phyloP scores from a whole-genome alignment of 2,329 filamentous ascomycete species.

The Bipolaris bicolor region DNA sequence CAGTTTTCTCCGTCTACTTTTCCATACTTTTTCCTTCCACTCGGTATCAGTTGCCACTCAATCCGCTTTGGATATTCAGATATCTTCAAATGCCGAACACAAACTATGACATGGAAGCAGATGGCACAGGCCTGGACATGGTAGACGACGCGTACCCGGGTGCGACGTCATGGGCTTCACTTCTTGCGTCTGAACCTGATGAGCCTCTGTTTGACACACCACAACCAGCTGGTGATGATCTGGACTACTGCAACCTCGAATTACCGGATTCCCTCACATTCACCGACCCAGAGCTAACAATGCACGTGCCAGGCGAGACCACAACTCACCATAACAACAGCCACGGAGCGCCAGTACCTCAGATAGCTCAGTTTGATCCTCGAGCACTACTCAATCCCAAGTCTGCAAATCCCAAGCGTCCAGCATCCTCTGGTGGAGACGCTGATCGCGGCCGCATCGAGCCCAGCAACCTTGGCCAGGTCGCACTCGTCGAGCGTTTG shows the following conservation, averaged over 20 bases:
- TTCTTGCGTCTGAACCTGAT: neutral
- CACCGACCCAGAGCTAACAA: conserved; percentile 26
- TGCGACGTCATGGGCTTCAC: neutral
- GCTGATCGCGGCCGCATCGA: conserved; percentile 33
- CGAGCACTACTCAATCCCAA: conserved; percentile 46
- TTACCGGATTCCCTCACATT: conserved; percentile 4
- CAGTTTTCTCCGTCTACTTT: conserved; percentile 1
- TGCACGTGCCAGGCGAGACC: conserved; percentile 27
- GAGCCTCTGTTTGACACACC: neutral
- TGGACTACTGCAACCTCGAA: neutral
- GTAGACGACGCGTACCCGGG: conserved; percentile 1
- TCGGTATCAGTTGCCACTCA: neutral
- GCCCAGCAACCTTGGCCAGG: conserved; percentile 52
- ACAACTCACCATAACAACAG: conserved; percentile 18
- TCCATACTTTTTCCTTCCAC: neutral
- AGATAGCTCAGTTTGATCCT: conserved; percentile 32
- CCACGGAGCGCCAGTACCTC: conserved; percentile 19
- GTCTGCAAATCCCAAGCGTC: conserved; percentile 37
- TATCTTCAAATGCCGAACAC: neutral
- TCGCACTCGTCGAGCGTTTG: conserved; percentile 73
- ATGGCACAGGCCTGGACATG: conserved; percentile 1
- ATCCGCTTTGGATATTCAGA: neutral
- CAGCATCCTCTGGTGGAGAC: conserved; percentile 32
- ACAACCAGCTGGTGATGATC: neutral
- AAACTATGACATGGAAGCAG: conserved; percentile 2